phyloP scores from a whole-genome alignment of 352 stramenopile genomes.

The Pythium plurisporium region DNA sequence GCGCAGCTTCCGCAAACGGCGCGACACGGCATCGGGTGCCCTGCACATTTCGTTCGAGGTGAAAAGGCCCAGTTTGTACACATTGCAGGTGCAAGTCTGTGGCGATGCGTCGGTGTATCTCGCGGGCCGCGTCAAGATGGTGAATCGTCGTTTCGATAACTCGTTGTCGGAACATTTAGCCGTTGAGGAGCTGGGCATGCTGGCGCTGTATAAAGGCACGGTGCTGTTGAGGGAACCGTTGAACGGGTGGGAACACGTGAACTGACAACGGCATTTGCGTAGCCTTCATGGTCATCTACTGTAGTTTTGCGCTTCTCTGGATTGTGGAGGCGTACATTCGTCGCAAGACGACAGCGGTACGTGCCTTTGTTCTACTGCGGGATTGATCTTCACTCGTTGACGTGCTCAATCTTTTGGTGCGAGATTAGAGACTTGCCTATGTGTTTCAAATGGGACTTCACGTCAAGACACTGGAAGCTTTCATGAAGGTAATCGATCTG shows the following conservation, averaged over 20 bases:
- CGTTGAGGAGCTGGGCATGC: constrained; percentile 50
- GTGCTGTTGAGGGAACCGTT: not conserved
- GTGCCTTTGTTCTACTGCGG: not conserved
- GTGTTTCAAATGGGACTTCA: constrained; percentile 47
- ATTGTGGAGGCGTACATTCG: constrained; percentile 40
- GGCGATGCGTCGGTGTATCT: constrained; percentile 46
- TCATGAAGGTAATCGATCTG: constrained; percentile 28
- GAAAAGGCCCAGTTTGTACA: constrained; percentile 45
- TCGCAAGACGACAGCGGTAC: constrained; percentile 39
- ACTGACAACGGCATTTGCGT: not conserved
- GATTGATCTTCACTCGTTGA: not conserved
- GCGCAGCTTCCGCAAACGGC: constrained; percentile 2
- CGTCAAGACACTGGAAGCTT: constrained; percentile 44
- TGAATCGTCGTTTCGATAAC: constrained; percentile 52
- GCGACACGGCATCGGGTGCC: not conserved
- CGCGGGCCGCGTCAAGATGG: constrained; percentile 38
- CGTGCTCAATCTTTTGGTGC: not conserved
- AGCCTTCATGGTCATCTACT: constrained; percentile 47
- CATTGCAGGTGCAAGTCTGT: constrained; percentile 56
- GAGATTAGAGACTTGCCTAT: constrained; percentile 42
- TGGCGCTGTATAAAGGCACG: constrained; percentile 55
- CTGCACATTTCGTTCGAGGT: constrained; percentile 31
- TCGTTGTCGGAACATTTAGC: constrained; percentile 54
- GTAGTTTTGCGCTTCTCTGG: constrained; percentile 38
- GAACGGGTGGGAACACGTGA: not conserved